phyloP scores from a whole-genome alignment of 1,284 basidiomycete genomes.

The Ustilago trichophora region DNA sequence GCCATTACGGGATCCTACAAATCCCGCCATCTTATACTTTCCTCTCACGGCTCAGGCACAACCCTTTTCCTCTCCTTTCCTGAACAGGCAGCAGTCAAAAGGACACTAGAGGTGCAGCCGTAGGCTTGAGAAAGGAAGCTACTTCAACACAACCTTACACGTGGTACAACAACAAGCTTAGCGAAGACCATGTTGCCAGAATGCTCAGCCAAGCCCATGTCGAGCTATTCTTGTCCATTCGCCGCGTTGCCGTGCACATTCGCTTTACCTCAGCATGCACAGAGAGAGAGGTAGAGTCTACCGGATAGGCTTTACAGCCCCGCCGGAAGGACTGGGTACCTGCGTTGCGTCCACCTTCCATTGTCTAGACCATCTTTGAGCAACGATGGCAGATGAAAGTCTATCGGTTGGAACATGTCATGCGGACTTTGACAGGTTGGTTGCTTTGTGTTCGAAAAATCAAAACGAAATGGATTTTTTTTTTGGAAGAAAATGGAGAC shows the following conservation, averaged over 20 bases:
- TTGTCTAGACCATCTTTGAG: not conserved
- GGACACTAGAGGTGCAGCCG: not conserved
- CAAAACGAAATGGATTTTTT: slow-evolving; percentile 28
- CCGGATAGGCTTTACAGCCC: too few relatives aligned
- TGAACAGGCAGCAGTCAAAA: not conserved
- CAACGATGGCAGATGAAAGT: not conserved
- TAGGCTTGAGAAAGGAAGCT: slow-evolving; percentile 4
- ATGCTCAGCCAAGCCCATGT: too few relatives aligned
- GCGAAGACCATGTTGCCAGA: not conserved
- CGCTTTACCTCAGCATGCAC: slow-evolving; percentile 1
- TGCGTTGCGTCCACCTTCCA: too few relatives aligned
- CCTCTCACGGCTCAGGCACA: slow-evolving; percentile 1
- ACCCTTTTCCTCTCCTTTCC: not conserved
- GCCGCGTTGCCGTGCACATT: not conserved
- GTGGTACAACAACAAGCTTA: not conserved
- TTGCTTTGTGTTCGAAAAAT: too few relatives aligned
- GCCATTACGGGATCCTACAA: not conserved
- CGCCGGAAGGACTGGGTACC: too few relatives aligned
- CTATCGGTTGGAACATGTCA: slow-evolving; percentile 15
- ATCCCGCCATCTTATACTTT: slow-evolving; percentile 2
- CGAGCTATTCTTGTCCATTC: too few relatives aligned
- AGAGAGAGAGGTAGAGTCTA: too few relatives aligned
- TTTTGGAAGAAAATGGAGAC: not conserved
- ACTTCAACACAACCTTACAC: slow-evolving; percentile 18
- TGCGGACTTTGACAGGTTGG: not conserved